These are phyloP conservation scores for Nothomitra cinnamomea DNA, from an alignment of 2,329 filamentous ascomycete species.

Conservation along the genomic window DNA sequence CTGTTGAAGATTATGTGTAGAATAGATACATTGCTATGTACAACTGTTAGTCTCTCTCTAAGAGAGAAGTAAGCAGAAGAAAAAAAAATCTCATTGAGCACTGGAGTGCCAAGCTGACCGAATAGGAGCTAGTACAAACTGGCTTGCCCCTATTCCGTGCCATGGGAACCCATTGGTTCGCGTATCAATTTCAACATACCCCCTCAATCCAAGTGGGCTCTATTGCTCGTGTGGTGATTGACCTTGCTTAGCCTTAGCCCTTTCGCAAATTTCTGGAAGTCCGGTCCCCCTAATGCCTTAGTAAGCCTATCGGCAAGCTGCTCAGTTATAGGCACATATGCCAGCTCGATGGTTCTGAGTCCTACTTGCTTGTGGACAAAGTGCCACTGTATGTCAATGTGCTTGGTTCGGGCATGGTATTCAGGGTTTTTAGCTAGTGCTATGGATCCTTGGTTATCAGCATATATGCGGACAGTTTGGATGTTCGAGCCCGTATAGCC, in stretches of 20 bases:
- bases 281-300: neutral
- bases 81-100: no score
- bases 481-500: neutral
- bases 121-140: no score
- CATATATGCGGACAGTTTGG: neutral
- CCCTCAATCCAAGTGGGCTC: neutral
- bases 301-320: slow-evolving; percentile 1
- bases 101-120: no score
- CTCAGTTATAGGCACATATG: neutral
- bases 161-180: no score
- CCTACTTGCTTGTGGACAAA: slow-evolving; percentile 6
- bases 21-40: no score
- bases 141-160: no score
- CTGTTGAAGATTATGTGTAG: no score
- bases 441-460: slow-evolving; percentile 9
- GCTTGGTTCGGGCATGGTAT: slow-evolving; percentile 9
- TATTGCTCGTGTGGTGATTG: neutral
- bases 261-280: neutral
- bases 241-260: neutral
- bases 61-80: no score
- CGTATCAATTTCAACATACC: neutral
- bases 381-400: slow-evolving; percentile 10
- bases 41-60: no score
- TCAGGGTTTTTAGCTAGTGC: slow-evolving; percentile 9
- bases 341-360: neutral